These are phyloP conservation scores for Erysiphe pulchra DNA, from an alignment of 2,329 filamentous ascomycete genomes.

Conservation along the genomic window DNA sequence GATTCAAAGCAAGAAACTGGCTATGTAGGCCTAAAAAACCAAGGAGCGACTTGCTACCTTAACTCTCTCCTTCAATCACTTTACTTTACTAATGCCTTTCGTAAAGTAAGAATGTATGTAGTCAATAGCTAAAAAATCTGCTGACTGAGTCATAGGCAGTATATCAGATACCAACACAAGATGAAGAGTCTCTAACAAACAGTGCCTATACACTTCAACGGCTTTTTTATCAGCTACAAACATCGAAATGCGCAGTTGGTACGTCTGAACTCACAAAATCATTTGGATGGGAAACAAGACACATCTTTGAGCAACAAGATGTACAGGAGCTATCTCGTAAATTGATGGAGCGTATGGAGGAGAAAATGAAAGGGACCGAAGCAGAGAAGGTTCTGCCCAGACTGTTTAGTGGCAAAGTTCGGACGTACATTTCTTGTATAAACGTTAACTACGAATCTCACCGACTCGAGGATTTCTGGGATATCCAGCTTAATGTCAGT, in stretches of 20 bases:
- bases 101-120: constrained; percentile 37
- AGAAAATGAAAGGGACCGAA: constrained; percentile 91
- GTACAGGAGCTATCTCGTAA: constrained; percentile 92
- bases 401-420: constrained; percentile 93
- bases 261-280: constrained; percentile 88
- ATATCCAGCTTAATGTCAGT: constrained; percentile 88
- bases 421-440: constrained; percentile 96
- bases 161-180: constrained; percentile 84
- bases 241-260: constrained; percentile 55
- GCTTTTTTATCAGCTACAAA: constrained; percentile 86
- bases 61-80: constrained; percentile 67
- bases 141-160: constrained; percentile 36
- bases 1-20: constrained; percentile 99
- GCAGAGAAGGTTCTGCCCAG: constrained; percentile 70
- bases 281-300: constrained; percentile 92
- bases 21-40: constrained; percentile 88
- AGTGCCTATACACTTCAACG: constrained; percentile 86
- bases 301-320: constrained; percentile 97
- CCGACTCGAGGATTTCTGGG: constrained; percentile 92
- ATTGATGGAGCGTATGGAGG: constrained; percentile 89
- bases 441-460: constrained; percentile 96
- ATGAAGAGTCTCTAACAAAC: constrained; percentile 57
- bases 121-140: background rate
- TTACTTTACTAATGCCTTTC: constrained; percentile 78
- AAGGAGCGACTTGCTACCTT: constrained; percentile 76